Evolutionary conservation across 495 filamentous ascomycete species (phyloP), one percentile per base, ranked within the genome.

Genomic region (Alectoria sarmentosa): DNA sequence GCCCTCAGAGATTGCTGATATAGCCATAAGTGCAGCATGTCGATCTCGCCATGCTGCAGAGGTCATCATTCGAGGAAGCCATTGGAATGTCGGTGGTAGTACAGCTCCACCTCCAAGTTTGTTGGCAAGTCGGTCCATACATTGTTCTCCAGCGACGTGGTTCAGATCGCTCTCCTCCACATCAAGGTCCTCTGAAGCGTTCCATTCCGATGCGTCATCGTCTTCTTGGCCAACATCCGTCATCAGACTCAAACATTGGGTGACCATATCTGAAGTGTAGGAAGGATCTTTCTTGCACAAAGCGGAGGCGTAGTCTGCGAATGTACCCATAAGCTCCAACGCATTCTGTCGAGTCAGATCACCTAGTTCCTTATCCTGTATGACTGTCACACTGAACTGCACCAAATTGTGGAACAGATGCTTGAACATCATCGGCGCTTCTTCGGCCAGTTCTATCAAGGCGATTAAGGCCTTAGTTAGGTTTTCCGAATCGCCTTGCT

Each of bases 21-120:
- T 96, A 13, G 95, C 95, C 95, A 99, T 99, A 61, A 99, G 85
- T 63, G 95, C 94, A 13, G 95, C 95, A 73, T 99, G 95, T 54
- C 93, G 85, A 75, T 99, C 94, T 71, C 91, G 86, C 95, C 95
- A 99, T 49, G 90, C 84, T 65, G 89, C 87, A 23, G 95, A 98
- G 34, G 86, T 90, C 86, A 98, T 94, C 95, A 99, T 98, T 41
- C 91, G 83, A 3, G 95, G 95, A 49, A 99, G 88, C 95, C 94
- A 98, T 68, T 86, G 83, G 74, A 98, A 99, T 5, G 93, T 96
- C n/a, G 93, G 91, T 39, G 88, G 88, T 41, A 99, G 83, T 65
- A 99, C 85, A 30, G 87, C 84, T 66, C 85, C 78, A 26, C 95
- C 95, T 44, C 94, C 94, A 42, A 99, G 88, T 76, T 96, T 97